These are phyloP conservation scores for Aristolochia contorta DNA, from an alignment of 164 flowering plant genomes.

Conservation along the genomic window DNA sequence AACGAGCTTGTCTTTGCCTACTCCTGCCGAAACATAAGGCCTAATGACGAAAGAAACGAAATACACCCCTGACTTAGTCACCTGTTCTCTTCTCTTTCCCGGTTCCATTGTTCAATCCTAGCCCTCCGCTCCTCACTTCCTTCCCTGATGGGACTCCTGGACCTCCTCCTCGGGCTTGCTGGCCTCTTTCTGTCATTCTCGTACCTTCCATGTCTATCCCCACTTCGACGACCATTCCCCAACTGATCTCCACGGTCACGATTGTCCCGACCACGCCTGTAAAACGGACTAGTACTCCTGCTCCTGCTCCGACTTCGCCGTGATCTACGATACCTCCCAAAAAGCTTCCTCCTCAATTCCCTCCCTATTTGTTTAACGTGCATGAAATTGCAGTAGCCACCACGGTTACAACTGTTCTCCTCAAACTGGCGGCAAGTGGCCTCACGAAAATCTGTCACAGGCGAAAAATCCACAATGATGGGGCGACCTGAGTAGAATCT, in stretches of 20 bases:
- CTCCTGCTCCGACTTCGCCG: conserved; percentile 39
- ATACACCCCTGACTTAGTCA: conserved; percentile 6
- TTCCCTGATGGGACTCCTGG: conserved; percentile 49
- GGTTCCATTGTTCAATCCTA: conserved; percentile 73
- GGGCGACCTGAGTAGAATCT: conserved; percentile 82
- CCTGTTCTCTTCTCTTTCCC: conserved; percentile 48
- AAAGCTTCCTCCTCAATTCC: conserved; percentile 54
- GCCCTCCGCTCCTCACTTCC: conserved; percentile 78
- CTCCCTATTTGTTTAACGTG: conserved; percentile 58
- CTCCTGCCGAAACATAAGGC: too few relatives aligned
- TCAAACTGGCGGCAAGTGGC: conserved; percentile 73
- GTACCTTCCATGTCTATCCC: conserved; percentile 23
- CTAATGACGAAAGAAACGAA: too few relatives aligned
- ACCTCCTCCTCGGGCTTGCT: conserved; percentile 26
- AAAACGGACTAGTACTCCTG: conserved; percentile 38
- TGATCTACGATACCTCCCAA: conserved; percentile 37
- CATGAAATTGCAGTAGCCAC: conserved; percentile 76
- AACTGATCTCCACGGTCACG: conserved; percentile 16
- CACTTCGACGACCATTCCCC: conserved; percentile 29
- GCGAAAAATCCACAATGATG: conserved; percentile 66
- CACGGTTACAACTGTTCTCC: conserved; percentile 70
- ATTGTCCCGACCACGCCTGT: conserved; percentile 22
- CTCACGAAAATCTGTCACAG: conserved; percentile 68
- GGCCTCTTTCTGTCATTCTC: conserved; percentile 25
- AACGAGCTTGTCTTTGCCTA: background rate